Evolutionary conservation across 768 basidiomycete species (phyloP), one percentile per base, ranked within the genome.

Genomic region (Rhodocollybia butyracea): DNA sequence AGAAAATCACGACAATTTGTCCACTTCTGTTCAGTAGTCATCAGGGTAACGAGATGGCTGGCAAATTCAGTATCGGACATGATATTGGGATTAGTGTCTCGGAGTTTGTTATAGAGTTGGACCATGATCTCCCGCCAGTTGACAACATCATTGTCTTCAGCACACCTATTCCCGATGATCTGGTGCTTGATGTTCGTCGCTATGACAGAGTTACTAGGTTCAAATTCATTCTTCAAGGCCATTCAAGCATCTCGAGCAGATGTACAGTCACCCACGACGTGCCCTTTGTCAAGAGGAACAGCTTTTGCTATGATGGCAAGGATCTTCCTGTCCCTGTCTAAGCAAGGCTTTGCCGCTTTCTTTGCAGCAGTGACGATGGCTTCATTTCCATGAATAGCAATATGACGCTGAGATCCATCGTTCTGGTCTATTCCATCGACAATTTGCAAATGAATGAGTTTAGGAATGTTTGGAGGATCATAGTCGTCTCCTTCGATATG

Each of bases 161-260:
- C 7, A n/a, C 40, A 42, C 19, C 19, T 7, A 41, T 22, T 26
- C 29, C 15, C 42, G 39, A 60, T 43, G 36, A 55, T 62, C 45
- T 54, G 47, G 19, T 38, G 56, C 53, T 22, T 59, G 58, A 43
- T 51, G 40, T n/a, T 59, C 45, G 29, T 42, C 29, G 46, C 55
- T 15, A 6, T 24, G 52, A 57, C 15, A 45, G 19, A 39, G 50
- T 59, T 17, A 45, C 27, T 15, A 0, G 61, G 58, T 34, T 59
- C 54, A 30, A 57, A 61, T n/a, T 57, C 56, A 27, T 55, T 56
- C 39, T 59, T 59, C n/a, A 61, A 50, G 0, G 61, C 58, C 1
- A 43, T 17, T 56, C 61, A 61, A 2, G 56, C 51, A 0, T 59
- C 51, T 24, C 57, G 57, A 0, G 60, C 60, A 0, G 55, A 51